Evolutionary conservation across 805 yeast species (phyloP).

Genomic region (Cyberlindnera mississippiensis): DNA sequence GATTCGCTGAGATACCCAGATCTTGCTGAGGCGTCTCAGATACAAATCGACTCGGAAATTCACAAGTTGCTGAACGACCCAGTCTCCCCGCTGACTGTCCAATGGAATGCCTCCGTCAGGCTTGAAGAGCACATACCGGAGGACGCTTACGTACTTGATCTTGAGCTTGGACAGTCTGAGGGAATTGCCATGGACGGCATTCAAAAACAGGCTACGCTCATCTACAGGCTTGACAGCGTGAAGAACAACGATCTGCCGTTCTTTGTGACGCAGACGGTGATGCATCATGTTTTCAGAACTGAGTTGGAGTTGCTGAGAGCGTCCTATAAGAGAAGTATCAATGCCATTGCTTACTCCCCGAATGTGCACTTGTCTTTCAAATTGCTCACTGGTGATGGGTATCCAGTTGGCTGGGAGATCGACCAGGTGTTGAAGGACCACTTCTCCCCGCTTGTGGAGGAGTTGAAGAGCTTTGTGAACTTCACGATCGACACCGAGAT

Average conservation of each 20-base stretch:
- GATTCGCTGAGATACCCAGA: constrained; percentile 62
- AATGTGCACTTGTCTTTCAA: constrained; percentile 73
- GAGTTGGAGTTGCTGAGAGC: constrained; percentile 34
- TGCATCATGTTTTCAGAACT: constrained; percentile 41
- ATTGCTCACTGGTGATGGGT: constrained; percentile 65
- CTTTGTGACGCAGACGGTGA: constrained; percentile 48
- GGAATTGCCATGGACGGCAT: constrained; percentile 42
- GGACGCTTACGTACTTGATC: constrained; percentile 32
- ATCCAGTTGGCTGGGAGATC: constrained; percentile 71
- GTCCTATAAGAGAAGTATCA: constrained; percentile 22
- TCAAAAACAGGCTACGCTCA: constrained; percentile 36
- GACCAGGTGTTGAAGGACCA: constrained; percentile 44
- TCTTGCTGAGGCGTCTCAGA: constrained; percentile 49
- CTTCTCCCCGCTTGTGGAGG: constrained; percentile 53
- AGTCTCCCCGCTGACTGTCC: constrained; percentile 26
- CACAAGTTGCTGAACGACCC: constrained; percentile 19
- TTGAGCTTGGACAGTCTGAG: constrained; percentile 38
- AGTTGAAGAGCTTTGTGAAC: constrained; percentile 54
- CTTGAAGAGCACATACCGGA: constrained; percentile 19
- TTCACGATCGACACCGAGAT: constrained; percentile 78
- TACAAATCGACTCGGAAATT: constrained; percentile 42
- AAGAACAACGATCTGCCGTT: constrained; percentile 61
- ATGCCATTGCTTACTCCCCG: constrained; percentile 44
- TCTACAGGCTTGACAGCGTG: constrained; percentile 41
- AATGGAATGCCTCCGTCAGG: constrained; percentile 32